phyloP scores from a whole-genome alignment of 352 stramenopile species.

The Phytophthora fragariaefolia region DNA sequence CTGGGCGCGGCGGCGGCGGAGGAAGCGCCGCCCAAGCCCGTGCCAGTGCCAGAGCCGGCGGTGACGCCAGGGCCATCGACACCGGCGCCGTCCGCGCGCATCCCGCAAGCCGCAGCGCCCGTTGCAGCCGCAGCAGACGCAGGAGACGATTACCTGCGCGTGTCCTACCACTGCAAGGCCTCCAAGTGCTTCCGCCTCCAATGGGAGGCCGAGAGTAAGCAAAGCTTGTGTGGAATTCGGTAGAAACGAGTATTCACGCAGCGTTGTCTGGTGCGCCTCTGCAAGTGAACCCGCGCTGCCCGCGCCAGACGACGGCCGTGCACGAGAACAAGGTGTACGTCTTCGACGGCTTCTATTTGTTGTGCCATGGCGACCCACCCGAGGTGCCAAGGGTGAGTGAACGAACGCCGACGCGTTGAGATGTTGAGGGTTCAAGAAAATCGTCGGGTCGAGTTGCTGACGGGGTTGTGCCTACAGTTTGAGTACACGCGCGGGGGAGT shows the following conservation, averaged over 20 bases:
- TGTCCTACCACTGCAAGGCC: slow-evolving; percentile 70
- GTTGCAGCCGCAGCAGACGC: slow-evolving; percentile 13
- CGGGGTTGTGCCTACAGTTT: slow-evolving; percentile 48
- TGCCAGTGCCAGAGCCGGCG: neutral
- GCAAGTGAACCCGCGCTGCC: slow-evolving; percentile 81
- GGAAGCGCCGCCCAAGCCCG: slow-evolving; percentile 5
- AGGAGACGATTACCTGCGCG: slow-evolving; percentile 58
- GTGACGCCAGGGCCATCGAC: neutral
- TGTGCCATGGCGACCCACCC: slow-evolving; percentile 66
- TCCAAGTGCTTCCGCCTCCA: slow-evolving; percentile 75
- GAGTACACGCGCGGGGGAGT: slow-evolving; percentile 81
- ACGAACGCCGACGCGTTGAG: no score
- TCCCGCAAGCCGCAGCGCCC: slow-evolving; percentile 11
- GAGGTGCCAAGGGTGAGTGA: slow-evolving; percentile 63
- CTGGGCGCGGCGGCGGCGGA: slow-evolving; percentile 7
- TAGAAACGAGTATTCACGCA: neutral
- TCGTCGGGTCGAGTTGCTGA: no score
- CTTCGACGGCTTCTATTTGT: slow-evolving; percentile 89
- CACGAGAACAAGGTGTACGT: slow-evolving; percentile 70
- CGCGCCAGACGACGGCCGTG: slow-evolving; percentile 73
- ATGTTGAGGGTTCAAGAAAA: no score
- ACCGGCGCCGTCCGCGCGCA: slow-evolving; percentile 4
- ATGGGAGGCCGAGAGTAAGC: slow-evolving; percentile 82
- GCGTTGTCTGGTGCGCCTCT: no score
- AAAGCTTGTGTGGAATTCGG: neutral